Conservation (phyloP, 1,139 yeast species). For the Eremothecium coryli region DNA sequence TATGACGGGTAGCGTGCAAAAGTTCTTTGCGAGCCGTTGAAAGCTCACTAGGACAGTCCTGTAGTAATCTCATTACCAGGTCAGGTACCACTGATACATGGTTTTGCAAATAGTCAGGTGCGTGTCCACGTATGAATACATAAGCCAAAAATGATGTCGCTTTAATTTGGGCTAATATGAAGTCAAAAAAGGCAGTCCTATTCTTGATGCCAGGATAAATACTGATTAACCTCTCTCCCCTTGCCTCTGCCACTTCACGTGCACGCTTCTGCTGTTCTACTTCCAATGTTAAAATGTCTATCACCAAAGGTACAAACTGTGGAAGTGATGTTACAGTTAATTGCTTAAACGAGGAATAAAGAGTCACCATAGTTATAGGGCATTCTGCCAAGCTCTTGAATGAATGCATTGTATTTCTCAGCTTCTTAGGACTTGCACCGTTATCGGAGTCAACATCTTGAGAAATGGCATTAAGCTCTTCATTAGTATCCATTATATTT, state of each 20-base stretch:
- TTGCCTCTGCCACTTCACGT: conserved; percentile 49
- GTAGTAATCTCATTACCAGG: conserved; percentile 71
- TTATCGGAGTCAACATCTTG: conserved; percentile 10
- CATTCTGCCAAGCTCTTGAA: conserved; percentile 93
- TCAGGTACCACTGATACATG: conserved; percentile 77
- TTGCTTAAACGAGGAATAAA: conserved; percentile 78
- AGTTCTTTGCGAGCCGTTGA: conserved; percentile 89
- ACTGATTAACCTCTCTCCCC: conserved; percentile 45
- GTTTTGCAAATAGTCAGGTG: conserved; percentile 51
- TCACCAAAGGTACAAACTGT: conserved; percentile 70
- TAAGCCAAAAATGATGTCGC: conserved; percentile 94
- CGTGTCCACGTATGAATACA: conserved; percentile 76
- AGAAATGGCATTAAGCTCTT: conserved; percentile 7
- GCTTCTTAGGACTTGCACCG: conserved; percentile 17
- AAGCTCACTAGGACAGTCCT: conserved; percentile 95
- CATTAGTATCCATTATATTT: conserved; percentile 6
- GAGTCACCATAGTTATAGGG: conserved; percentile 90
- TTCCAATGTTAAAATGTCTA: conserved; percentile 64
- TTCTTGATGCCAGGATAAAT: conserved; percentile 65
- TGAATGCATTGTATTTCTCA: conserved; percentile 55
- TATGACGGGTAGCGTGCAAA: conserved; percentile 89
- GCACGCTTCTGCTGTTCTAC: conserved; percentile 68
- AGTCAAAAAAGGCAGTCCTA: conserved; percentile 77
- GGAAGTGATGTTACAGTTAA: conserved; percentile 66
- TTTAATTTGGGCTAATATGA: conserved; percentile 90